Base-by-base conservation (phyloP, 345 rosid genomes). In the Citropsis articulata region DNA sequence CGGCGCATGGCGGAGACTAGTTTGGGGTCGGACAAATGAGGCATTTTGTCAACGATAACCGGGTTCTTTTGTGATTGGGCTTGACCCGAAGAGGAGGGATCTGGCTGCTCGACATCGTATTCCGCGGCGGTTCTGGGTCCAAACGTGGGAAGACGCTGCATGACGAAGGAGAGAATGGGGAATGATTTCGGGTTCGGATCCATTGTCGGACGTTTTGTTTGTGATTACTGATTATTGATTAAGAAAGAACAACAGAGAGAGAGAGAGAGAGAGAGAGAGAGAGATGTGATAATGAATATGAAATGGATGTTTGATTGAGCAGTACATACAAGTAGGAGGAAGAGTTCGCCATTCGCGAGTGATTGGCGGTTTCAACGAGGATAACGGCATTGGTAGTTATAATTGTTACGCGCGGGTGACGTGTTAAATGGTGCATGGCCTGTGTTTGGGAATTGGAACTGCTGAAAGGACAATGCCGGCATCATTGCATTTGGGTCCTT, bases 151-250 rank as follows among this genome's bases (percentile, higher is more conserved):
- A 90, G 84, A 21, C 90, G 92, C 71, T 84, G 81, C 84, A 94
- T 81, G 82, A 96, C 93, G 86, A 92, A 96, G 77, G 98, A 94
- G 50, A 96, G 98, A 69, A 96, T 80, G 30, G 99, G 99, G 81
- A 85, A 87, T 40, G 81, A 81, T 53, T 84, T 86, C 59, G 93
- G 91, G 79, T 87, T 90, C 2, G 97, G 97, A 77, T 96, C 98
- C 97, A 92, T 92, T 14, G 7, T 19, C 50, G 18, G 50, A 45
- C 50, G 50, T 12, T 45, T 12, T 45, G 50, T 13, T 45, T 45
- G 50, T 45, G 50, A 45, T 45, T 13, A 45, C 50, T 45, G 18
- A 45, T 45, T 45, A 45, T 12, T 1, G 50, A 45, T 45, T 45
- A 13, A 12, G 18, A 45, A 45, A 45, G 50, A 45, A 3, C 50